phyloP scores from a whole-genome alignment of 345 rosid genomes.

The Aquilaria yunnanensis region DNA sequence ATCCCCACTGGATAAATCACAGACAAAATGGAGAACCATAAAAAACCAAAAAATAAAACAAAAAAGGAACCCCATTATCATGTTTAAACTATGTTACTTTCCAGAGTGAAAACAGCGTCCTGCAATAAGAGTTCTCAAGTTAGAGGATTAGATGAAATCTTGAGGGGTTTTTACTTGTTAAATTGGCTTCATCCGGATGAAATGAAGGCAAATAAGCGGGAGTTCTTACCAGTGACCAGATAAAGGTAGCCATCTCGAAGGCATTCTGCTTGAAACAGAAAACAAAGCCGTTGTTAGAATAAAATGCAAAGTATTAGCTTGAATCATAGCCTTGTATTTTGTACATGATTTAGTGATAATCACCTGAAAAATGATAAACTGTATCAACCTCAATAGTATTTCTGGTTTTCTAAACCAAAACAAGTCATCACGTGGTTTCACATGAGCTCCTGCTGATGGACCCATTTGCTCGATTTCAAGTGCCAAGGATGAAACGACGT shows the following conservation, averaged over 20 bases:
- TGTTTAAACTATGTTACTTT: no score
- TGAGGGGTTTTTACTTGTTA: neutral
- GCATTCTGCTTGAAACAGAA: slow-evolving; percentile 63
- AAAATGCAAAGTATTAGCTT: neutral
- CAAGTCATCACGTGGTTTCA: slow-evolving; percentile 86
- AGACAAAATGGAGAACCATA: neutral
- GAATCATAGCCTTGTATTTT: neutral
- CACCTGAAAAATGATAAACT: slow-evolving; percentile 90
- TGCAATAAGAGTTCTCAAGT: neutral
- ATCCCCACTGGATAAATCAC: slow-evolving; percentile 59
- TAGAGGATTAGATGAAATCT: neutral
- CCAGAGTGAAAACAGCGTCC: neutral
- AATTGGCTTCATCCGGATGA: neutral
- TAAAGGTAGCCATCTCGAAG: slow-evolving; percentile 93
- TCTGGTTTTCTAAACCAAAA: slow-evolving; percentile 97
- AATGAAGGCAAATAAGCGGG: neutral
- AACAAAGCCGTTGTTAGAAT: slow-evolving; percentile 3
- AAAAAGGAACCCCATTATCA: neutral
- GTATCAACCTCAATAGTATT: slow-evolving; percentile 61
- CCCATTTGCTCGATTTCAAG: slow-evolving; percentile 81
- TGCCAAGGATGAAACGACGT: slow-evolving; percentile 81
- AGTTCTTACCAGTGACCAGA: slow-evolving; percentile 84
- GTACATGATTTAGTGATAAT: neutral
- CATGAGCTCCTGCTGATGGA: slow-evolving; percentile 55
- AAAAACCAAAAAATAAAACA: neutral